Evolutionary conservation across 441 rosid species (phyloP), one percentile per base, ranked within the genome.

Genomic region (Capsella rubella): DNA sequence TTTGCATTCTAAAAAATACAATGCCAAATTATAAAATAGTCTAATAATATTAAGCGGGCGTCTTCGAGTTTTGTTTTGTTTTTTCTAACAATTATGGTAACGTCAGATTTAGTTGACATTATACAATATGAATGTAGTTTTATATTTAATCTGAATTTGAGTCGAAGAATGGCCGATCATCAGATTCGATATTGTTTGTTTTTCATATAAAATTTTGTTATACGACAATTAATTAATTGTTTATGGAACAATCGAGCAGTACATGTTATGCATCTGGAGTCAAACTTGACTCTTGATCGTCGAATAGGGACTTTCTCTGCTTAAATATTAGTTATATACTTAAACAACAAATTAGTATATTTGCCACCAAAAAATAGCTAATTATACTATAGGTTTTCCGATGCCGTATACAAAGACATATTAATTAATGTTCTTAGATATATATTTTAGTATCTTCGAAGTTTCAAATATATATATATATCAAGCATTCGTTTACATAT

Each of bases 241-340:
- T 42, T 67, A 74, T 67, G 4, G 32, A 21, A 67, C 35, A 2
- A 21, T 21, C 25, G 62, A 59, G 35, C 31, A 58, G 31, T 39
- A 50, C 29, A 50, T 49, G 37, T 29, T 49, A 47, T 74, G 63
- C 56, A 60, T 43, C 54, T 55, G 27, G 25, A 58, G 68, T 77
- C 80, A 71, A 65, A 77, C 80, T 32, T 77, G 80, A 49, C 80
- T 71, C 80, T 77, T 77, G 68, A 77, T 77, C 67, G 18, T 77
- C 68, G 40, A 15, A 50, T 31, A 58, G 76, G 72, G 72, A 31
- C 75, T 62, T 42, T 69, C 32, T 64, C 55, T 14, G 5, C 52
- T 39, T 60, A 8, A 52, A 8, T 53, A 35, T 15, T 39, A 53
- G 8, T 45, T 27, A 13, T 39, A 28, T 27, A 4, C 25, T 21